Conservation (phyloP, 2,329 filamentous ascomycete genomes). For the Nectriaceae sp. region DNA sequence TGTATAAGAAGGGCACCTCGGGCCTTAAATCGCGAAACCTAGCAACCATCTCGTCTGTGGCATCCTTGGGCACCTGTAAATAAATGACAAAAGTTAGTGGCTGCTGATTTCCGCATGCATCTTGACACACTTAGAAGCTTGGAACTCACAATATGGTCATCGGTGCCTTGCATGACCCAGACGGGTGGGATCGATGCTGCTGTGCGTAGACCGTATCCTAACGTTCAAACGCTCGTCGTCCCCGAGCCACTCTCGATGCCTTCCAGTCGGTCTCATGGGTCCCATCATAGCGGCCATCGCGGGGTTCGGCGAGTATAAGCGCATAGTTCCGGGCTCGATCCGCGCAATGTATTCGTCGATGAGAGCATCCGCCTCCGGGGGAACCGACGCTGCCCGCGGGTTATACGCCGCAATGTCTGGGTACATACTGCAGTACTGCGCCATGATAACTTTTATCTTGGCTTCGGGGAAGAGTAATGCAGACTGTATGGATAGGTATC, state of each 20-base stretch:
- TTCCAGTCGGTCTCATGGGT: not conserved
- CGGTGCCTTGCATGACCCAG: not conserved
- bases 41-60: not conserved
- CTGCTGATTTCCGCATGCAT: not conserved
- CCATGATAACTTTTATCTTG: not conserved
- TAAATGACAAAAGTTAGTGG: too few species aligned
- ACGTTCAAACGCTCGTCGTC: not conserved
- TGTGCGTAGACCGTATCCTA: not conserved
- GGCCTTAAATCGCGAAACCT: not conserved
- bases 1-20: not conserved
- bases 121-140: not conserved
- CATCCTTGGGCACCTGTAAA: not conserved
- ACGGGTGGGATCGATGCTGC: not conserved
- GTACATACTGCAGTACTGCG: not conserved
- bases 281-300: not conserved
- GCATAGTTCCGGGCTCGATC: not conserved
- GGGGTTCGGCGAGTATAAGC: not conserved
- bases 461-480: not conserved
- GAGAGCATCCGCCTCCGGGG: not conserved
- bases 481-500: not conserved
- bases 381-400: too few species aligned
- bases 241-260: not conserved
- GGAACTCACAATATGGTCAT: not conserved
- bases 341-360: not conserved
- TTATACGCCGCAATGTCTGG: too few species aligned